Base-by-base conservation (phyloP, 441 rosid species). In the Corymbia citriodora region DNA sequence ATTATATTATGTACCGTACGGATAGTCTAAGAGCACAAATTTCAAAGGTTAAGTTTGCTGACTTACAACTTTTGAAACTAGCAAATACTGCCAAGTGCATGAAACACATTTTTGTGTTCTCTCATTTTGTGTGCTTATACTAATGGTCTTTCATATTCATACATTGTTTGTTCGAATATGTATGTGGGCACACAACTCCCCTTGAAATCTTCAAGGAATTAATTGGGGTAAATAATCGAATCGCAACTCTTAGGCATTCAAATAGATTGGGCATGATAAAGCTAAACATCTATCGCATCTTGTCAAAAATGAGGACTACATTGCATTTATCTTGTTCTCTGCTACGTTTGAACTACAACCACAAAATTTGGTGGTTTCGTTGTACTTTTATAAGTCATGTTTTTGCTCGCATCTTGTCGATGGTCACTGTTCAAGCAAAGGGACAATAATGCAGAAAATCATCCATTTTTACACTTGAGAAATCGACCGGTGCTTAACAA, bases 141-240 rank as follows among this genome's bases (percentile, higher is more conserved):
- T 21, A 40, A 19, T 57, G 61, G 61, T 21, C 61, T 57, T 55
- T 57, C 27, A 57, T 57, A 57, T 9, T 3, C 63, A 57, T 57
- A 21, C 13, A 57, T 57, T 21, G 63, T 6, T 57, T 57, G 61
- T 57, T 57, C 63, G 21, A 57, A 57, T 8, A 31, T 16, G 19
- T 17, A 8, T 0, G 1, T 0, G 4, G 3, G 2, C 12, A 31
- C 0, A 31, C 2, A 1, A 10, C 31, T 31, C 23, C 17, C 23
- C 16, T 31, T 16, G 3, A 1, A 68, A 16, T 68, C 40, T 31
- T 16, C 7, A 31, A 8, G 23, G 12, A 1, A 31, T 4, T 2
- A 8, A 8, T 3, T 68, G 10, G 16, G 74, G 12, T 40, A 68
- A 8, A 68, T 16, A 31, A 68, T 31, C 5, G 5, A 15, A n/a